Base-by-base conservation (phyloP, 768 basidiomycete species). In the Tulasnella sp. region DNA sequence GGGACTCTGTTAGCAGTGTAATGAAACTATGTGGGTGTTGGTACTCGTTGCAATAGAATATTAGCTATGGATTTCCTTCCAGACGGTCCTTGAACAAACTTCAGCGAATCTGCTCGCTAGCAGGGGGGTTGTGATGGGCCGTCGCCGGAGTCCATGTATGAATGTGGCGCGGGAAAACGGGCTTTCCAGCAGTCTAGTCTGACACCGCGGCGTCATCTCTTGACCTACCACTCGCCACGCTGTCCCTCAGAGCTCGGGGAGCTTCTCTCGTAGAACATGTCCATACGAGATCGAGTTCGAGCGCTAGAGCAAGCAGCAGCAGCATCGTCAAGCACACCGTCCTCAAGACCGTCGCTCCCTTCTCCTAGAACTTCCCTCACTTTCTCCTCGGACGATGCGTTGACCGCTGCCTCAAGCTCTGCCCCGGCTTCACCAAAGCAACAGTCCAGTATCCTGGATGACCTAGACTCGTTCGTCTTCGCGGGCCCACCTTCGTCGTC, bases 351-450 rank as follows among this genome's bases (percentile, higher is more conserved):
- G n/a, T 39, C 62, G 71, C 47, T 62, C 69, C 44, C 67, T 35
- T 72, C 71, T 64, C 71, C 71, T 63, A 26, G 71, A 39, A 72
- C 71, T 35, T 72, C 71, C 22, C 71, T 72, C 62, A 72, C 71
- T 22, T 72, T 72, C 64, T 72, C 71, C 19, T 40, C 37, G 16
- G 71, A 72, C 40, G 71, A 72, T 26, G 71, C 59, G 17, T n/a
- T 72, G 32, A 72, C 71, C 26, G 44, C 69, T 6, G 59, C 34
- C 26, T 62, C 47, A 29, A 47, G 42, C 32, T 70, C 69, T 16
- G 69, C 69, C 16, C 69, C 69, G 3, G 69, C 69, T 12, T 72
- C 71, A 12, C 71, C 71, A 41, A 64, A 39, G 29, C 39, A 59
- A 26, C 52, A 59, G 52, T 40, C 22, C 62, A 72, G 71, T 37